phyloP scores from a whole-genome alignment of 2,329 filamentous ascomycete species.

The Didymellaceae sp. region DNA sequence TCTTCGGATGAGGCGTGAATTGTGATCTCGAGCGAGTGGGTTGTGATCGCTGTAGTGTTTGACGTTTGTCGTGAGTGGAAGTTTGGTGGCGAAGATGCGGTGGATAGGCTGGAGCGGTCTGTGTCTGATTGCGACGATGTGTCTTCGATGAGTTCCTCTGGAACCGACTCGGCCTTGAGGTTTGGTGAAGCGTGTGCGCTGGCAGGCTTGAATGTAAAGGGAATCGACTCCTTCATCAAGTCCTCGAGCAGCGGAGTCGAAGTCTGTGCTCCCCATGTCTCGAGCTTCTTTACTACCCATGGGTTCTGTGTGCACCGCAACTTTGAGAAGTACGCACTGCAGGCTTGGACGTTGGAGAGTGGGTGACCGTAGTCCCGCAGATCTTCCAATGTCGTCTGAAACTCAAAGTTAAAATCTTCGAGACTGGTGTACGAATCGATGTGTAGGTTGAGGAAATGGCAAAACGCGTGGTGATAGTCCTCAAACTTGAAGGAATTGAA shows the following conservation, averaged over 20 bases:
- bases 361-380: constrained; percentile 44
- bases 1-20: constrained; percentile 37
- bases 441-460: constrained; percentile 48
- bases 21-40: constrained; percentile 38
- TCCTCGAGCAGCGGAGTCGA: constrained; percentile 30
- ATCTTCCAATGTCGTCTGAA: constrained; percentile 40
- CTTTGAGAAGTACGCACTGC: constrained; percentile 49
- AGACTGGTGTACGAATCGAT: constrained; percentile 43
- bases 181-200: constrained; percentile 25
- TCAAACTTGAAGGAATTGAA: constrained; percentile 42
- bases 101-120: constrained; percentile 25
- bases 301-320: constrained; percentile 47
- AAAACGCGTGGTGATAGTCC: constrained; percentile 47
- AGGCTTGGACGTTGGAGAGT: constrained; percentile 44
- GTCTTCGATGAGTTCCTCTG: constrained; percentile 30
- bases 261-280: constrained; percentile 38
- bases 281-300: constrained; percentile 44
- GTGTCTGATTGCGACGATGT: constrained; percentile 27
- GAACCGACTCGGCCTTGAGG: constrained; percentile 28
- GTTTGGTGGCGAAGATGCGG: constrained; percentile 7
- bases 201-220: constrained; percentile 42
- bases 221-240: constrained; percentile 40
- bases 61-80: constrained; percentile 34
- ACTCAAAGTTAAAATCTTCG: constrained; percentile 46
- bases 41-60: constrained; percentile 21